Conservation (phyloP, 345 rosid genomes). For the Eucalyptus cladocalyx region DNA sequence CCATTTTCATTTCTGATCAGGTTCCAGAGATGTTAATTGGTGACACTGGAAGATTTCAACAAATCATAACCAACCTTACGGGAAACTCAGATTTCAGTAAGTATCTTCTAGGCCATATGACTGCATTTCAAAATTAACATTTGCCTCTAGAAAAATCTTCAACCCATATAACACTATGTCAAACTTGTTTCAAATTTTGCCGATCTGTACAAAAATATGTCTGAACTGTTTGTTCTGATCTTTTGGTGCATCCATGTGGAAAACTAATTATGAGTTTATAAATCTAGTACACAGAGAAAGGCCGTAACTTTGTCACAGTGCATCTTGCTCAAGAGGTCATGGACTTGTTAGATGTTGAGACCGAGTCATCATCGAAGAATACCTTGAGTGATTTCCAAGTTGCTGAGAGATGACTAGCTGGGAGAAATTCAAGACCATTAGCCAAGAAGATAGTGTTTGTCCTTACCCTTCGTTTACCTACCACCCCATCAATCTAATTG, state of each 20-base stretch:
- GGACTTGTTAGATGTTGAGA: slow-evolving; percentile 36
- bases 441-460: slow-evolving; percentile 19
- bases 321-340: slow-evolving; percentile 75
- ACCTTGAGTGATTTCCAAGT: slow-evolving; percentile 81
- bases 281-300: slow-evolving; percentile 77
- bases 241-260: not conserved
- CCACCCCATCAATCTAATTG: slow-evolving; percentile 40
- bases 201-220: not conserved
- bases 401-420: slow-evolving; percentile 64
- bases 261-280: not conserved
- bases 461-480: slow-evolving; percentile 12
- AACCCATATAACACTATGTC: not conserved
- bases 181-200: not conserved
- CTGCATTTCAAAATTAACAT: not conserved
- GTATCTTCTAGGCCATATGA: not conserved
- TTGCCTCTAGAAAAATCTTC: not conserved
- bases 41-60: slow-evolving; percentile 88
- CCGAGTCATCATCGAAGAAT: slow-evolving; percentile 24
- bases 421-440: slow-evolving; percentile 53
- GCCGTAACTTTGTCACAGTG: slow-evolving; percentile 75
- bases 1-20: slow-evolving; percentile 71
- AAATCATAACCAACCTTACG: slow-evolving; percentile 88
- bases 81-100: slow-evolving; percentile 91
- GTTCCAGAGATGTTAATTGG: slow-evolving; percentile 86
- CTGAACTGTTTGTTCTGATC: not conserved